These are phyloP conservation scores for Mucor indicus DNA, from an alignment of 371 early-diverging fungal species.

Conservation along the genomic window DNA sequence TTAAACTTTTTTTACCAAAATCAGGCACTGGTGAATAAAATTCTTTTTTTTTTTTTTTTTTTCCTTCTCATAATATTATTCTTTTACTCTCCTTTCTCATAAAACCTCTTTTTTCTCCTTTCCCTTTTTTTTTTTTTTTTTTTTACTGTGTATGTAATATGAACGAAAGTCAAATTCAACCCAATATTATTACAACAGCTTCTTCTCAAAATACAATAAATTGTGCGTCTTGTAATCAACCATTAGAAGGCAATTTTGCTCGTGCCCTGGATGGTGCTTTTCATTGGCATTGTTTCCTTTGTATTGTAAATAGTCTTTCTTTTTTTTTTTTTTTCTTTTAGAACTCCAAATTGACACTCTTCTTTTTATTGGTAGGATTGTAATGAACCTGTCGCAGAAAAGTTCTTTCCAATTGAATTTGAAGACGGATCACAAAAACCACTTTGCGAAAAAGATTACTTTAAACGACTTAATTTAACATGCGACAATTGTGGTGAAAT, in stretches of 20 bases:
- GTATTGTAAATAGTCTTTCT: slow-evolving; percentile 62
- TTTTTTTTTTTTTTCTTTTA: too few species aligned
- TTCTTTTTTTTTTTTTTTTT: too few species aligned
- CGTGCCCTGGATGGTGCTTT: slow-evolving; percentile 84
- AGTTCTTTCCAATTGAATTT: slow-evolving; percentile 80
- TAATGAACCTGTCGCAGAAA: slow-evolving; percentile 79
- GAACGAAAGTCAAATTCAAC: too few species aligned
- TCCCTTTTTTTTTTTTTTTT: too few species aligned
- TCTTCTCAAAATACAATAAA: too few species aligned
- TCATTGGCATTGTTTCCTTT: slow-evolving; percentile 92
- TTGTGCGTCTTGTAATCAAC: slow-evolving; percentile 33
- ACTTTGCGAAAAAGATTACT: slow-evolving; percentile 87
- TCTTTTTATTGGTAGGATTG: slow-evolving; percentile 68
- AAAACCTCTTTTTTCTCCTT: too few species aligned
- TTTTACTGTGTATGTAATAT: too few species aligned
- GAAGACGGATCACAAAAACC: slow-evolving; percentile 61
- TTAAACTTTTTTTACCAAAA: too few species aligned
- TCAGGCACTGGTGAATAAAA: too few species aligned
- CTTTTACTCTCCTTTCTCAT: too few species aligned
- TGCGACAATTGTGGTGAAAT: slow-evolving; percentile 91
- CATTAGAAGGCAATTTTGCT: slow-evolving; percentile 78
- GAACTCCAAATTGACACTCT: background rate
- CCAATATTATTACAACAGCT: too few species aligned
- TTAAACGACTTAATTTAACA: slow-evolving; percentile 76
- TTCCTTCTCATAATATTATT: too few species aligned